Percentiles rank a stretch among this genome's conserved stretches.
Conservation (phyloP, 495 filamentous ascomycete genomes). For the Pyrenopolyporus hunteri region DNA sequence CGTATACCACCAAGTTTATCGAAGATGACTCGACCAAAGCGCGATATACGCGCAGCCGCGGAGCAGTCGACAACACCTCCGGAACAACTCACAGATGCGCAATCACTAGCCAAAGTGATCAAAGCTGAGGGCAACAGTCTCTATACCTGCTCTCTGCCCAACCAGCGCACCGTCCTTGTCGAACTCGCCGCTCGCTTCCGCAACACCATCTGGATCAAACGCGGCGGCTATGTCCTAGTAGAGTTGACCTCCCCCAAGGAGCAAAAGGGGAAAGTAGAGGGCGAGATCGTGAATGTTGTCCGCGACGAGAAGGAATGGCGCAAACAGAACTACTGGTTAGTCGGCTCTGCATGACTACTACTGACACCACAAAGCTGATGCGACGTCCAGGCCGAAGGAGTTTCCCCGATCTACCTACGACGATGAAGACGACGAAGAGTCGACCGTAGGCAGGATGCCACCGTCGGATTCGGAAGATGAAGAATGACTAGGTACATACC, state of each 20-base stretch:
- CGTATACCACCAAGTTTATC: background rate
- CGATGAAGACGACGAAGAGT: conserved; percentile 74
- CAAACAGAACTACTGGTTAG: conserved; percentile 87
- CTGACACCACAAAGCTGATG: conserved; percentile 30
- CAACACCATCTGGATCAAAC: conserved; percentile 87
- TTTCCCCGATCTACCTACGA: conserved; percentile 68
- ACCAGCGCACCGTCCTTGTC: conserved; percentile 64
- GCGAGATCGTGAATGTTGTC: conserved; percentile 93
- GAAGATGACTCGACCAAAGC: conserved; percentile 74
- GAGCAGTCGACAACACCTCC: conserved; percentile 79
- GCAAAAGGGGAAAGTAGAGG: conserved; percentile 78
- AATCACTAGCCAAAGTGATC: conserved; percentile 75
- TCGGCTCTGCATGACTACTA: conserved; percentile 9
- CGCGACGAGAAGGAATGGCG: conserved; percentile 90
- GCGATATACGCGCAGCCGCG: conserved; percentile 73
- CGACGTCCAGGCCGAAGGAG: conserved; percentile 70
- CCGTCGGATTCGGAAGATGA: conserved; percentile 71
- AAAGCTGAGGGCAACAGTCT: conserved; percentile 88
- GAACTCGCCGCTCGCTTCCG: conserved; percentile 84
- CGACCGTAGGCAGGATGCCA: conserved; percentile 81
- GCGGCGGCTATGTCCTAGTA: conserved; percentile 84
- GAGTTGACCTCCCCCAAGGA: conserved; percentile 68
- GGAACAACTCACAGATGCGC: conserved; percentile 63
- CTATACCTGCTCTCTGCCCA: conserved; percentile 72
- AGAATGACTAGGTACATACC: conserved; percentile 30